A percentile compares a stretch with the other conserved stretches of the same genome.
These are phyloP conservation scores for Crithidia bombi DNA, from an alignment of 208 protist genomes.

Conservation along the genomic window DNA sequence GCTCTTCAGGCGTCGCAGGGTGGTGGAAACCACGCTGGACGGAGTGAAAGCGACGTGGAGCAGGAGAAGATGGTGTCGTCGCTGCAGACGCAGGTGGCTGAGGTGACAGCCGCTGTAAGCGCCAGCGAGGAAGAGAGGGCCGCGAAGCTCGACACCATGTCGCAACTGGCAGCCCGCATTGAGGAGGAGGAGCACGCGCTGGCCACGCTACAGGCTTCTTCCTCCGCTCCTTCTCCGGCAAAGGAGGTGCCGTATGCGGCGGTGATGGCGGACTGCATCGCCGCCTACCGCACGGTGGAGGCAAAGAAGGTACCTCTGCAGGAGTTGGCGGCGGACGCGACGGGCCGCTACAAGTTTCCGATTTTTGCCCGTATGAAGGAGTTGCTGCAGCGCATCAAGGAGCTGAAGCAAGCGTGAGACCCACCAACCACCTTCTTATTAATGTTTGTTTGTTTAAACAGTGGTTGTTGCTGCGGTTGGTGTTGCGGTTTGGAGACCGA, in stretches of 20 bases:
- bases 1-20: conserved; percentile 8
- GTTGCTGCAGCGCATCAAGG: conserved; percentile 82
- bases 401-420: conserved; percentile 52
- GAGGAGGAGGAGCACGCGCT: conserved; percentile 24
- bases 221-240: not conserved
- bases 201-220: conserved; percentile 4
- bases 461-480: too few species aligned
- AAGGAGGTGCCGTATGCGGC: conserved; percentile 39
- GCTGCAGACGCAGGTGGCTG: conserved; percentile 23
- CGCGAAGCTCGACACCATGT: conserved; percentile 33
- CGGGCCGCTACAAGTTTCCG: conserved; percentile 84
- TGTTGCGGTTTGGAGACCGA: not conserved
- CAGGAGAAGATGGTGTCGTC: not conserved
- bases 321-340: conserved; percentile 85
- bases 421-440: too few species aligned
- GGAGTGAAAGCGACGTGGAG: not conserved
- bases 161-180: conserved; percentile 21
- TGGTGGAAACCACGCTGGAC: conserved; percentile 5
- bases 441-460: too few species aligned
- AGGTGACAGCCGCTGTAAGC: conserved; percentile 34
- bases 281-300: conserved; percentile 67
- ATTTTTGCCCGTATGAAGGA: conserved; percentile 89
- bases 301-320: conserved; percentile 54
- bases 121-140: conserved; percentile 37
- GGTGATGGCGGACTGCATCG: conserved; percentile 74